These are phyloP conservation scores for Cairneyella variabilis DNA, from an alignment of 495 filamentous ascomycete species.

Conservation along the genomic window DNA sequence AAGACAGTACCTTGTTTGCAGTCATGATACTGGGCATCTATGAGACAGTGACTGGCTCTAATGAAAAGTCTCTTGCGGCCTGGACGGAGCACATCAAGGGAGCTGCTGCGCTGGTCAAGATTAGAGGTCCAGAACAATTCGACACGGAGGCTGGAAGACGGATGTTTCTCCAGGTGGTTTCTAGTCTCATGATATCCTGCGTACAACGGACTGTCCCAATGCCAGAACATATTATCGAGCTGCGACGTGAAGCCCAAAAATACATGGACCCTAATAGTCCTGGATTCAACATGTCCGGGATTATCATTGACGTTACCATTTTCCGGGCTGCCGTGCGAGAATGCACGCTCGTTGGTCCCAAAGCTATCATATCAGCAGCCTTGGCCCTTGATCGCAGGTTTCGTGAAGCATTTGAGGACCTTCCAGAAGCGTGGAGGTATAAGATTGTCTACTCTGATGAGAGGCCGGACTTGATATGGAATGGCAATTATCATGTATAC, in stretches of 20 bases:
- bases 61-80: slow-evolving; percentile 39
- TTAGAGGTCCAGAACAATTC: slow-evolving; percentile 55
- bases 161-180: slow-evolving; percentile 55
- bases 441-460: slow-evolving; percentile 30
- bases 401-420: slow-evolving; percentile 35
- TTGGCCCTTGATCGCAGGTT: slow-evolving; percentile 50
- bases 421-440: slow-evolving; percentile 38
- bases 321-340: slow-evolving; percentile 42
- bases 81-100: slow-evolving; percentile 61
- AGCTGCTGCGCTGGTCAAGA: slow-evolving; percentile 50
- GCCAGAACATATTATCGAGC: slow-evolving; percentile 32
- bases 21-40: slow-evolving; percentile 59
- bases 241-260: slow-evolving; percentile 32
- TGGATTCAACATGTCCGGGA: slow-evolving; percentile 26
- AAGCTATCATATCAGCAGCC: slow-evolving; percentile 41
- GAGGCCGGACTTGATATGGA: slow-evolving; percentile 40
- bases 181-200: slow-evolving; percentile 39
- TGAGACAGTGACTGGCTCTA: slow-evolving; percentile 47
- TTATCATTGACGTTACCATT: slow-evolving; percentile 40
- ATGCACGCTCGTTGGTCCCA: slow-evolving; percentile 33
- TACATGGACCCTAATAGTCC: slow-evolving; percentile 24
- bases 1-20: slow-evolving; percentile 58
- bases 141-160: slow-evolving; percentile 47
- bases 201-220: slow-evolving; percentile 34
- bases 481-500: slow-evolving; percentile 58